Evolutionary conservation across 352 stramenopile species (phyloP), one percentile per base, ranked within the genome.

Genomic region (Phytophthora boehmeriae): DNA sequence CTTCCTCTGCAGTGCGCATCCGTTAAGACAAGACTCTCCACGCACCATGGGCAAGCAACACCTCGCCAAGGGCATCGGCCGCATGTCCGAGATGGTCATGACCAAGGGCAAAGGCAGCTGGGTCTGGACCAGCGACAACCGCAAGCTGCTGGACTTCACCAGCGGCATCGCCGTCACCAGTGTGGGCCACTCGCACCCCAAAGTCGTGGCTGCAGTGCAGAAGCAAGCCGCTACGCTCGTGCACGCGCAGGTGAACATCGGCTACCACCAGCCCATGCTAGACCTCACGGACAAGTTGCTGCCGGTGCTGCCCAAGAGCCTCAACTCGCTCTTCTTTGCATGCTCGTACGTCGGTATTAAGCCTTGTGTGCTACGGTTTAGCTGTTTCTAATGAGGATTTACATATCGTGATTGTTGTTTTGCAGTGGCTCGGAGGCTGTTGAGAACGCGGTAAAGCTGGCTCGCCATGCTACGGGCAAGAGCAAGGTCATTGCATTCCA

Each of bases 371-470:
- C 6, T 3, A 8, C 6, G 25, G 6, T 30, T 6, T 30, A 8
- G 6, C 25, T 6, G 6, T 30, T 22, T 46, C 44, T 68, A 13
- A 65, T 39, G 34, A 28, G 43, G 25, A 10, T 53, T 5, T 50
- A n/a, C 1, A 35, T 17, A 9, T 20, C 32, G 1, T n/a, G n/a
- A n/a, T 59, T 30, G 52, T 49, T 44, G 5, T 57, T 8, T 1
- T 30, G 25, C 62, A 89, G 84, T 54, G 93, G 92, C 22, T 95
- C 92, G n/a, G 94, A 98, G 66, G 92, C 90, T 6, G 76, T 98
- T 4, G 94, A 98, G 70, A 97, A 97, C 54, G 86, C 92, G 2
- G 81, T 98, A 70, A 98, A 98, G 68, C 77, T 98, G 35, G 94
- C 92, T 17, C 88, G 92, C 30, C 88, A 97, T 45, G 84, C 88